Base-by-base conservation (phyloP, 306 rosid species). In the Castanea mollissima region DNA sequence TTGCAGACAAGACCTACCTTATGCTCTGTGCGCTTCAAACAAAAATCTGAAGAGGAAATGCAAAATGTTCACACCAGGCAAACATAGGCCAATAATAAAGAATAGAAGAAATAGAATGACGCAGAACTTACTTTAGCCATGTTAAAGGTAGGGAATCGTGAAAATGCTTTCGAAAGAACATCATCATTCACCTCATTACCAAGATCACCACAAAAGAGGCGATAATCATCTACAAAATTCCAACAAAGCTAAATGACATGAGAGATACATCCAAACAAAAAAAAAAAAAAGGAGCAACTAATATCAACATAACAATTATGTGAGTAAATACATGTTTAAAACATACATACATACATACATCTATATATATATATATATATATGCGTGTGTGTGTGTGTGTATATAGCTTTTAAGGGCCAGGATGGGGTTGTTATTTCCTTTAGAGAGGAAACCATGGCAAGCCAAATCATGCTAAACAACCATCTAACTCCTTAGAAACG, bases 121-220 rank as follows among this genome's bases (percentile, higher is more conserved):
- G 55, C 25, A 74, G 71, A 70, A 87, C 97, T 87, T 87, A 95
- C 99, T 29, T 91, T 88, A 44, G 98, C 98, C 93, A 91, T 89
- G 78, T 91, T 95, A 86, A 95, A 93, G 82, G 94, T 86, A 86
- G 98, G 96, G 76, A 95, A 95, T 49, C 96, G 90, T 6, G 99
- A 83, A 87, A 95, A 95, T 71, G 99, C 90, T 86, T 95, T 95
- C 3, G 99, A 83, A 82, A 95, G 98, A 79, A 93, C 97, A 75
- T 95, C 98, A 79, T 95, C 99, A 54, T 93, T 95, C 88, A 93
- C 99, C 90, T 95, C 99, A 74, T 95, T 95, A 71, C 99, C 99
- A 67, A 95, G 96, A 86, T 93, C 98, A 35, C 99, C 98, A 76
- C 96, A 95, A 79, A 95, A 95, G 73, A 93, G 88, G 59, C 94